These are phyloP conservation scores for Oryza punctata DNA, from an alignment of 176 grass and related monocot genomes.

Conservation along the genomic window DNA sequence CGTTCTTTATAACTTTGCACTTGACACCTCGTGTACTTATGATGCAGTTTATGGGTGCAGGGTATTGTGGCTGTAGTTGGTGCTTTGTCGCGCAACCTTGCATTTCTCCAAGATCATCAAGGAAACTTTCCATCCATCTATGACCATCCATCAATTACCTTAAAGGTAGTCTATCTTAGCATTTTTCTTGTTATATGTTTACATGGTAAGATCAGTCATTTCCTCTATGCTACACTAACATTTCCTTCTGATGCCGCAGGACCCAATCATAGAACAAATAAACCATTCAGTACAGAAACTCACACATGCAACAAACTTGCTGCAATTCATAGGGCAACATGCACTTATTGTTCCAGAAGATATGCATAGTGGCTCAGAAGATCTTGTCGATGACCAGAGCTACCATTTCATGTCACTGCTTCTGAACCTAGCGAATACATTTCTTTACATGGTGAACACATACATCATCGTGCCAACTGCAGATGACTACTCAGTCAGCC, in stretches of 20 bases:
- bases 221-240: not conserved
- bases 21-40: not conserved
- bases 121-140: constrained; percentile 82
- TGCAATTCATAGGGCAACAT: constrained; percentile 82
- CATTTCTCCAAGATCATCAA: constrained; percentile 73
- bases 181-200: constrained; percentile 18
- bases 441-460: constrained; percentile 95
- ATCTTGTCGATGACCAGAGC: constrained; percentile 54
- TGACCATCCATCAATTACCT: constrained; percentile 69
- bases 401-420: constrained; percentile 85
- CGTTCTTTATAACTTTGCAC: not conserved
- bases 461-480: constrained; percentile 97
- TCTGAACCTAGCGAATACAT: constrained; percentile 80
- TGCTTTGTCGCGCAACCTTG: constrained; percentile 83
- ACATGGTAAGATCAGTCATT: not conserved
- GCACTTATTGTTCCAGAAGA: constrained; percentile 72
- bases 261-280: constrained; percentile 95
- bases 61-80: constrained; percentile 93
- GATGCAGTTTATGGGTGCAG: constrained; percentile 50
- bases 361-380: constrained; percentile 46
- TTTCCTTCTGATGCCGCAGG: constrained; percentile 53
- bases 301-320: constrained; percentile 78
- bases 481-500: constrained; percentile 88
- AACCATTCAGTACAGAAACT: constrained; percentile 87
- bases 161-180: constrained; percentile 54